These are phyloP conservation scores for Lantana camara DNA, from an alignment of 257 asterid genomes.

Conservation along the genomic window DNA sequence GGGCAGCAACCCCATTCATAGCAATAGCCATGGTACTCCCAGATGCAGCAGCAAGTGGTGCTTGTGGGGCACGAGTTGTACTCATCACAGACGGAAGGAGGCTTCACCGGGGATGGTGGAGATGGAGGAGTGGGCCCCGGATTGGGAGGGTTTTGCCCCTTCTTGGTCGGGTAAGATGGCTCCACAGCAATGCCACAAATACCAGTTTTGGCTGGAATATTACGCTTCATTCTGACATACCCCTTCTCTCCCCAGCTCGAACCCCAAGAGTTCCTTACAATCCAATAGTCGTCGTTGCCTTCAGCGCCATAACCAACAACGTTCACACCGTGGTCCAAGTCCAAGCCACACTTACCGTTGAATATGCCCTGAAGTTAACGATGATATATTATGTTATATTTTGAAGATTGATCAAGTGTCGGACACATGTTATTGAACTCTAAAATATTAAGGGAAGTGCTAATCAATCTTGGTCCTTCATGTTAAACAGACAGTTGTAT, in stretches of 20 bases:
- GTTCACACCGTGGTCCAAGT: conserved; percentile 76
- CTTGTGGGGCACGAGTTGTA: conserved; percentile 52
- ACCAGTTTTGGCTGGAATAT: conserved; percentile 43
- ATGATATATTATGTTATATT: too few relatives aligned
- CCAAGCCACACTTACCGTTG: conserved; percentile 56
- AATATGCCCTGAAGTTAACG: conserved; percentile 59
- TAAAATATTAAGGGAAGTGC: too few relatives aligned
- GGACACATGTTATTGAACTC: too few relatives aligned
- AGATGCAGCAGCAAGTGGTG: conserved; percentile 77
- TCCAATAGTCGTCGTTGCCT: conserved; percentile 64
- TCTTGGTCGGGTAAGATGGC: conserved; percentile 79
- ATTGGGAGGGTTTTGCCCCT: conserved; percentile 63
- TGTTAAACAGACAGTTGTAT: too few relatives aligned
- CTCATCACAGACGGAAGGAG: conserved; percentile 53
- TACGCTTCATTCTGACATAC: conserved; percentile 71
- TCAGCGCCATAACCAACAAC: conserved; percentile 74
- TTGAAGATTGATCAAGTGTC: too few relatives aligned
- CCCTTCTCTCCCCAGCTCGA: conserved; percentile 74
- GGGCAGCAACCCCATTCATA: conserved; percentile 92
- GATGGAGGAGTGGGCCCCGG: conserved; percentile 82
- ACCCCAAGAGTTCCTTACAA: conserved; percentile 86
- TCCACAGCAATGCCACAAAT: conserved; percentile 70
- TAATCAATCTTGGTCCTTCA: too few relatives aligned
- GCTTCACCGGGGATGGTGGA: conserved; percentile 69
- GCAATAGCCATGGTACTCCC: conserved; percentile 42